Evolutionary conservation across 495 filamentous ascomycete species (phyloP).

Genomic region (Penicillium goetzii): DNA sequence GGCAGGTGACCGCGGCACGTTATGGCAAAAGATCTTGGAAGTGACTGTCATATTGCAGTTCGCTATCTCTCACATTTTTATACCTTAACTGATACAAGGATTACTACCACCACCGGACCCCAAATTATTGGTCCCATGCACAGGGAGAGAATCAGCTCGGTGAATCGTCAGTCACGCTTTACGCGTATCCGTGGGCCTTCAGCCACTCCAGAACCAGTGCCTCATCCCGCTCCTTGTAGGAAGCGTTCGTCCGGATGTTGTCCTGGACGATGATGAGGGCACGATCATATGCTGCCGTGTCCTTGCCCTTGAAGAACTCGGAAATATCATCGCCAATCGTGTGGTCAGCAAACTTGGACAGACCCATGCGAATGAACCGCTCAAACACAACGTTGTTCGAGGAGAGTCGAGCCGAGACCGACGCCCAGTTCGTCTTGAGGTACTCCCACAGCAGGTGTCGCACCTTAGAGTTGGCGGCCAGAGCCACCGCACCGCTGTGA

Average conservation of each 20-base stretch:
- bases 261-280: constrained; percentile 79
- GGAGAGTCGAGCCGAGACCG: constrained; percentile 67
- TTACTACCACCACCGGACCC: background rate
- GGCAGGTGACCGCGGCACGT: constrained; percentile 21
- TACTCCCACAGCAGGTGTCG: constrained; percentile 80
- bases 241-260: constrained; percentile 74
- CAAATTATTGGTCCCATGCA: background rate
- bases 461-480: constrained; percentile 71
- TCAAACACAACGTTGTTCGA: constrained; percentile 85
- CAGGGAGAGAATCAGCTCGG: background rate
- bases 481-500: constrained; percentile 72
- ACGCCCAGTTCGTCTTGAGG: constrained; percentile 76
- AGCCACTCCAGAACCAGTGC: constrained; percentile 72
- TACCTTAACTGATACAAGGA: background rate
- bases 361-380: constrained; percentile 75
- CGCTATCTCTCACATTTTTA: constrained; percentile 2
- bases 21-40: background rate
- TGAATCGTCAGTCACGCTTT: constrained; percentile 10
- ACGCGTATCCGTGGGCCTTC: constrained; percentile 61
- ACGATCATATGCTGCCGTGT: constrained; percentile 78
- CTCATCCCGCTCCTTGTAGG: constrained; percentile 75
- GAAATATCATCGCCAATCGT: constrained; percentile 76
- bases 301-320: constrained; percentile 79
- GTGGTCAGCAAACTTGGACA: constrained; percentile 75
- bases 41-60: background rate